Evolutionary conservation across 1,284 basidiomycete genomes (phyloP).

Genomic region (Bjerkandera adusta): DNA sequence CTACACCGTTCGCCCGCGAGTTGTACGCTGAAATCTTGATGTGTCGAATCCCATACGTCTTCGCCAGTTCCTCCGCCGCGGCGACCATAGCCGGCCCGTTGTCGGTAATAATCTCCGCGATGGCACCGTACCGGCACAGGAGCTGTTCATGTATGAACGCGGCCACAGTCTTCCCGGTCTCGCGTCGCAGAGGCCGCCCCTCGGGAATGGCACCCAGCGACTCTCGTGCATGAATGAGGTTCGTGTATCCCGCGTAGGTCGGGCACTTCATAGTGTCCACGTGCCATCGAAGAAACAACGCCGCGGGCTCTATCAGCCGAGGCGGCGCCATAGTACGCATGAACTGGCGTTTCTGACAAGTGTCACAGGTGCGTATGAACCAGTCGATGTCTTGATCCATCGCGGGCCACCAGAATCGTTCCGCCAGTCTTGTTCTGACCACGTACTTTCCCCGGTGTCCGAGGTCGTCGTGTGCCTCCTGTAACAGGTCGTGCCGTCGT

Average conservation of each 20-base stretch:
- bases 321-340: constrained; percentile 30
- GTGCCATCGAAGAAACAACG: constrained; percentile 33
- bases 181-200: constrained; percentile 15
- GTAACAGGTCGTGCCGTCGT: too few species aligned
- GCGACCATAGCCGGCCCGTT: constrained; percentile 29
- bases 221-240: too few species aligned
- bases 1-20: constrained; percentile 37
- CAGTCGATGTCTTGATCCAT: too few species aligned
- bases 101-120: constrained; percentile 24
- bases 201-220: too few species aligned
- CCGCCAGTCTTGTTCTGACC: too few species aligned
- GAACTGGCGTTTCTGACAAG: constrained; percentile 30
- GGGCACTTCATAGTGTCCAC: constrained; percentile 31
- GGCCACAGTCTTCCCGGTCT: constrained; percentile 13
- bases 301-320: constrained; percentile 24
- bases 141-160: constrained; percentile 25
- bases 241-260: constrained; percentile 12
- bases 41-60: constrained; percentile 35
- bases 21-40: constrained; percentile 46
- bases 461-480: too few species aligned
- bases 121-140: constrained; percentile 20
- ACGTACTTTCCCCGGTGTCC: too few species aligned
- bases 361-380: constrained; percentile 33
- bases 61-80: constrained; percentile 29
- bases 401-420: too few species aligned